Base-by-base conservation (phyloP, 371 early-diverging fungal species). In the Blastocladiella emersonii region DNA sequence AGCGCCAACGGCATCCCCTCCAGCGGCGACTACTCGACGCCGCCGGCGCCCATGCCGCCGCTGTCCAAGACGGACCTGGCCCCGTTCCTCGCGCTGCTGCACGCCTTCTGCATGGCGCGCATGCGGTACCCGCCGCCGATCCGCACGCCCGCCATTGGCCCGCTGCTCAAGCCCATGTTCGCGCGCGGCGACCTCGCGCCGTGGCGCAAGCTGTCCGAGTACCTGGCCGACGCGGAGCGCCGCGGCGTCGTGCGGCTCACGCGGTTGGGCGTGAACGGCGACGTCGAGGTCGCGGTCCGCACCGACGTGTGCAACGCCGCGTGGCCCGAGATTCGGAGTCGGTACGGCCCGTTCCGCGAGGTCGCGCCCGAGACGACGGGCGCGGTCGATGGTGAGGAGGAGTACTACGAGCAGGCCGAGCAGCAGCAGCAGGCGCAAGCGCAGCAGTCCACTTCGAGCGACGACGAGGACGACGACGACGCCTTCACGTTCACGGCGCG, bases 121-220 rank as follows among this genome's bases (percentile, higher is more conserved):
- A 35, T 43, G 41, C 37, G 44, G 32, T 59, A 59, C 32, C 59
- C 37, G 37, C 59, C 59, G 44, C 59, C 59, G 27, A 59, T 59
- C 21, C 59, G 59, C 37, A 59, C 59, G 0, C 59, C 59, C 1
- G 59, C 59, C 2, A 37, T 59, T 21, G 59, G 59, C 30, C 59
- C 59, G 32, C 25, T 59, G 25, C 59, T 59, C 15, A 59, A 59
- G 21, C 59, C 59, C 59, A 41, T 41, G 41, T 59, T 59, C 27
- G 37, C 59, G 13, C 35, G 59, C 37, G 59, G 59, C n/a, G 59
- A 59, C 2, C 32, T 59, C 21, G 53, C 53, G 23, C 59, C 59
- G 15, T 59, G 44, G 37, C 37, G 44, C 41, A 59, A 59, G 32
- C 21, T 59, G 30, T 59, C 59, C 41, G 41, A 59, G 37, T 59